Base-by-base conservation (phyloP, 1,139 yeast species). In the Zygosaccharomyces pseudobailii region DNA sequence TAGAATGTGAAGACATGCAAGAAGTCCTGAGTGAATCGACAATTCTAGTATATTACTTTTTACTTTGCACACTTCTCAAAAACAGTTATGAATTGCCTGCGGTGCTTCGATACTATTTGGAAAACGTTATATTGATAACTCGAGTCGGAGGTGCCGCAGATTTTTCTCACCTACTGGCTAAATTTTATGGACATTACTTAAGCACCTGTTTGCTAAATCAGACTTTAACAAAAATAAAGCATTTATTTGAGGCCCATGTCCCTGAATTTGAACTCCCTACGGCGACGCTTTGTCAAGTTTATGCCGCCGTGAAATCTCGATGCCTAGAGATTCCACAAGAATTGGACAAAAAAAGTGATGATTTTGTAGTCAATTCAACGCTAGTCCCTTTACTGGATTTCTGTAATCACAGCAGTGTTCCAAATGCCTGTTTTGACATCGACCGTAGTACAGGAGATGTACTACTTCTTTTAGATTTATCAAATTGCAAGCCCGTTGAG, bases 321-420 rank as follows among this genome's bases (percentile, higher is more conserved):
- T 75, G 78, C 0, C 66, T 83, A 43, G 88, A 82, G 59, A 80
- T 83, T 3, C 89, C 90, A 1, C 61, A 76, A 42, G 66, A 62
- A 17, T 46, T 56, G 5, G 57, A 54, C 2, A 58, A 46, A 36
- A 58, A 46, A 2, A 55, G 56, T 20, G 61, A 58, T 33, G 66
- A 59, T 42, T 83, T 69, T 53, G 62, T 66, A 7, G 78, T 78
- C 5, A 74, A 78, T 45, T 72, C 80, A 0, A 75, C 87, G 0
- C 62, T 84, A 47, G 87, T 84, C 0, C 89, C 92, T 0, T 54
- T 81, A 0, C 59, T 84, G 30, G 92, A 84, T 61, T 84, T 78
- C 70, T 86, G 77, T 4, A 84, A 84, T 58, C 92, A 84, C 59
- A 67, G 66, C 39, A 68, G 66, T 38, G 67, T 63, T 36, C 66